Percentiles rank a stretch among this genome's conserved stretches.
Evolutionary conservation across 129 eudicot genomes (phyloP).

Genomic region (Kitagawia praeruptora): DNA sequence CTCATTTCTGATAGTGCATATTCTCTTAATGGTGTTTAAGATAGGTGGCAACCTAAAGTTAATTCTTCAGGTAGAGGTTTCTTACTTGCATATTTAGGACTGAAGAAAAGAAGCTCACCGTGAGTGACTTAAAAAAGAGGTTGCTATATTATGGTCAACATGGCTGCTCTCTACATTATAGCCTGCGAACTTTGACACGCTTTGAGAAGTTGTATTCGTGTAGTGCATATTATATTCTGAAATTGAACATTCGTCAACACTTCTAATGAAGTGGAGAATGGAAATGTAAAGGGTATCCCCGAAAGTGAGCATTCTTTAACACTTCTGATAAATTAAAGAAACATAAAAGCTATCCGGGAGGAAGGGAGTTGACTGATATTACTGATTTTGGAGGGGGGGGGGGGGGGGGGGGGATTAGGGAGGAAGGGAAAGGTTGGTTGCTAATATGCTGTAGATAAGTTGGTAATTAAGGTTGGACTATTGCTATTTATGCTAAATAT

Average conservation of each 20-base stretch:
- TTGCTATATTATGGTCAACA: neutral
- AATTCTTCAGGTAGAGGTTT: neutral
- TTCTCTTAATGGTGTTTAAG: neutral
- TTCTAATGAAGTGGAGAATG: too few species aligned
- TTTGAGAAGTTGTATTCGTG: neutral
- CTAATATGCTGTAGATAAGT: neutral
- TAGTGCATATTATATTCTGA: too few species aligned
- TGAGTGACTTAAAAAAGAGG: neutral
- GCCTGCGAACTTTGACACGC: neutral
- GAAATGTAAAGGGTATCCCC: too few species aligned
- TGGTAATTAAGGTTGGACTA: neutral
- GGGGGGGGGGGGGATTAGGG: neutral
- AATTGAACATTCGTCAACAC: too few species aligned
- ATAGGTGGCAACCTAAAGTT: neutral
- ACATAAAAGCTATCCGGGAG: neutral
- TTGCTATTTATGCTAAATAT: neutral
- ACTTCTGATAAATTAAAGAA: neutral
- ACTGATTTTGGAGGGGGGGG: neutral
- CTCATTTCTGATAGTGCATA: neutral
- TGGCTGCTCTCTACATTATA: neutral
- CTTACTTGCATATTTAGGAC: neutral
- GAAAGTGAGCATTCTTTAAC: too few species aligned
- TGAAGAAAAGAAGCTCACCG: neutral
- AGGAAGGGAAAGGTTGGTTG: neutral
- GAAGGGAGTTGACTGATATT: neutral